These are phyloP conservation scores for Penstemon barbatus DNA, from an alignment of 257 asterid genomes.

Conservation along the genomic window DNA sequence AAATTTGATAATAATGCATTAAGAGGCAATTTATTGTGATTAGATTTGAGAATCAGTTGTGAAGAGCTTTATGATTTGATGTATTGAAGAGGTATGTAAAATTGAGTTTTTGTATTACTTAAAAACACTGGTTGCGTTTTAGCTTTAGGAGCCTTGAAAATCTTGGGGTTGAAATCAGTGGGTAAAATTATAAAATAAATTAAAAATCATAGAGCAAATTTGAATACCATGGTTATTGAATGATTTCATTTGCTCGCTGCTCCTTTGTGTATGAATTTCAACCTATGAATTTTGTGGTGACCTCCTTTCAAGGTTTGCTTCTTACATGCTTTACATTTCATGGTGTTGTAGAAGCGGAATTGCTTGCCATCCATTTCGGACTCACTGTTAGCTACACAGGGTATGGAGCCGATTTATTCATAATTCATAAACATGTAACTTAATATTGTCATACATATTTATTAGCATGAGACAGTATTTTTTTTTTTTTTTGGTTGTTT, in stretches of 20 bases:
- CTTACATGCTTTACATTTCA: too few species aligned
- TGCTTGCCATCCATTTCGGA: slow-evolving; percentile 2
- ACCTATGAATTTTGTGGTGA: background rate
- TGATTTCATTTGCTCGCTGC: background rate
- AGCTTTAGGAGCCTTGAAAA: background rate
- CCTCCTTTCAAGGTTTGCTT: background rate
- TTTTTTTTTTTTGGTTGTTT: background rate
- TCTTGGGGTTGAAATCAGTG: background rate
- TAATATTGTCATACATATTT: too few species aligned
- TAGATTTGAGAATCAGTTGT: too few species aligned
- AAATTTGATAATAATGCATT: too few species aligned
- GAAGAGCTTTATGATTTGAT: too few species aligned
- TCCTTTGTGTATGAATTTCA: background rate
- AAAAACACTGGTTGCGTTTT: too few species aligned
- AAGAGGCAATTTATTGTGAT: too few species aligned
- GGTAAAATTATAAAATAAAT: background rate
- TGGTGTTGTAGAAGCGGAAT: slow-evolving; percentile 6
- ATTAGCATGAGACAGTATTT: background rate
- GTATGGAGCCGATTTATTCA: background rate
- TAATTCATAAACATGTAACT: background rate
- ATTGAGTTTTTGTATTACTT: too few species aligned
- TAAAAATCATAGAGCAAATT: slow-evolving; percentile 1
- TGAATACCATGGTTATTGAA: slow-evolving; percentile 5
- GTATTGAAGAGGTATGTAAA: too few species aligned
- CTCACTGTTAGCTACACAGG: slow-evolving; percentile 12